Base-by-base conservation (phyloP, 306 rosid genomes). In the Echinosophora koreensis region DNA sequence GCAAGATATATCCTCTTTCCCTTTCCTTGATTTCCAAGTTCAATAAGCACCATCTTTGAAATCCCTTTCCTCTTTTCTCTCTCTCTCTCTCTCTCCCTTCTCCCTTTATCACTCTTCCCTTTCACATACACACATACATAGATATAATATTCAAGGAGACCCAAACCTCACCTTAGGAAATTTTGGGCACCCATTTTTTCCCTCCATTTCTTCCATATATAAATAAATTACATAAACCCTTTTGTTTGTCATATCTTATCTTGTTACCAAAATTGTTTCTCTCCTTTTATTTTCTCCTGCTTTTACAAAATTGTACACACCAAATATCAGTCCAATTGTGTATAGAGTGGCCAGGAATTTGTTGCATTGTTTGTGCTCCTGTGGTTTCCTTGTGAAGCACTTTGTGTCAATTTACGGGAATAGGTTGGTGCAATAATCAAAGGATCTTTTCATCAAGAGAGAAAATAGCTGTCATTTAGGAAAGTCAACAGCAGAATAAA, bases 1-100 rank as follows among this genome's bases (percentile, higher is more conserved):
- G 92, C 94, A 86, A 68, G 93, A 92, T 69, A 80, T 86, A 46
- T 83, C 94, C 87, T 84, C 90, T 82, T 87, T 87, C 13, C 90
- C 92, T 56, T 85, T 82, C 78, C 89, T 85, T 80, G 91, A 89
- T 77, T 87, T 87, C 71, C 84, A 87, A 79, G 80, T 52, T 81
- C 49, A 82, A 81, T 79, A 42, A 77, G 9, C 41, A 1, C 35
- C 62, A 11, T 49, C 71, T 15, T 71, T 71, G 27, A 3, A 52
- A 37, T 16, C 34, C 34, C 27, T 15, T 71, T 73, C 34, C 46
- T 13, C 73, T 7, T 28, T 34, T 39, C 12, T 22, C 49, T 32
- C 30, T 16, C 6, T 28, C 15, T 22, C 3, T 58, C 8, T 30
- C 8, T 1, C 38, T 18, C 0, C 64, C 38, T 27, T 22, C 22